A percentile compares a stretch with the other conserved stretches of the same genome.
phyloP scores from a whole-genome alignment of 148 eudicot genomes.

The Suaeda aralocaspica region DNA sequence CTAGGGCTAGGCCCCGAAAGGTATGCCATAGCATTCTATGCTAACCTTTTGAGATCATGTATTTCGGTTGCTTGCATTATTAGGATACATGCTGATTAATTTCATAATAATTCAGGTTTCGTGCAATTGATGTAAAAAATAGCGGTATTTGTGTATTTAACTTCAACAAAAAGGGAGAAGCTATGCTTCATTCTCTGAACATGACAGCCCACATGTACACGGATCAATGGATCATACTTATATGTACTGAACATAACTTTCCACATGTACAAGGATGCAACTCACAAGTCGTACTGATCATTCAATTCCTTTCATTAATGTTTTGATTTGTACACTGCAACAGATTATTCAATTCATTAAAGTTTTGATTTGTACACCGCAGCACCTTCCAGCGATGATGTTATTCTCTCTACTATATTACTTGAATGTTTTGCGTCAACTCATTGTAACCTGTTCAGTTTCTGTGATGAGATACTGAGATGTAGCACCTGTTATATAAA shows the following conservation, averaged over 20 bases:
- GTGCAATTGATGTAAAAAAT: slow-evolving; percentile 63
- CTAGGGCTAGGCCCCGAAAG: slow-evolving; percentile 70
- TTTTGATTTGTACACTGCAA: no score
- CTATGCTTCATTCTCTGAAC: slow-evolving; percentile 61
- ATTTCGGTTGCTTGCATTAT: background rate
- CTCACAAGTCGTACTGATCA: no score
- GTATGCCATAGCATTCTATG: slow-evolving; percentile 24
- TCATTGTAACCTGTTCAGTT: no score
- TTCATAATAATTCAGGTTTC: slow-evolving; percentile 41
- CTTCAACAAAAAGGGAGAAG: slow-evolving; percentile 59
- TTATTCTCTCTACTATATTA: no score
- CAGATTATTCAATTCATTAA: no score
- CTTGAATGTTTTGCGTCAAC: no score
- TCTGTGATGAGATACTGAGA: background rate
- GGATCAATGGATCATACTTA: slow-evolving; percentile 54
- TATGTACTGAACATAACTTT: slow-evolving; percentile 37
- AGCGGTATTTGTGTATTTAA: slow-evolving; percentile 61
- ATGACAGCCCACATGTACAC: slow-evolving; percentile 74
- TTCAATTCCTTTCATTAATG: no score
- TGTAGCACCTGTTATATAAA: background rate
- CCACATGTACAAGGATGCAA: no score
- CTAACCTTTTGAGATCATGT: background rate
- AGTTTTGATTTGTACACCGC: no score
- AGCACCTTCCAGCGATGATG: no score
- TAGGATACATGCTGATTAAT: background rate